phyloP scores from a whole-genome alignment of 2,329 filamentous ascomycete genomes.

The Herpotrichia juniperi region DNA sequence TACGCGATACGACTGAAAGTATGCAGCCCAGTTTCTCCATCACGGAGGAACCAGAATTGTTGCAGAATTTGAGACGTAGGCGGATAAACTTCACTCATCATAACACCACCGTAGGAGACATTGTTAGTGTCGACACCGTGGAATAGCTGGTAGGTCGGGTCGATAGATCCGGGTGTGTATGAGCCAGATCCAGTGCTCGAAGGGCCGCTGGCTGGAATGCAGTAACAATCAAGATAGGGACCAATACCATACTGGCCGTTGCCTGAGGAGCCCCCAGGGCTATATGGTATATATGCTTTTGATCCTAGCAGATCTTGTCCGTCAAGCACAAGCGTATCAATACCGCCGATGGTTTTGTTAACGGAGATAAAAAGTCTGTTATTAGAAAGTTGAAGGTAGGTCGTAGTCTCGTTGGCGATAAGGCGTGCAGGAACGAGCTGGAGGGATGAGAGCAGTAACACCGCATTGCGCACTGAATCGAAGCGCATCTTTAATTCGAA shows the following conservation, averaged over 20 bases:
- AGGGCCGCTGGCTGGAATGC: constrained; percentile 49
- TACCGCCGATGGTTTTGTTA: constrained; percentile 49
- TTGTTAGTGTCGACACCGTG: constrained; percentile 58
- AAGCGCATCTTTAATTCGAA: too few species aligned
- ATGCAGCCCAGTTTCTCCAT: constrained; percentile 68
- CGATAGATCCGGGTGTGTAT: constrained; percentile 63
- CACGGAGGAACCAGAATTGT: constrained; percentile 69
- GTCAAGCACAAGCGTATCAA: constrained; percentile 53
- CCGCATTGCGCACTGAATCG: too few species aligned
- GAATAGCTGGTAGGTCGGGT: constrained; percentile 58
- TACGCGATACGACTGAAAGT: constrained; percentile 67
- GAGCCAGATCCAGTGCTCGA: constrained; percentile 50
- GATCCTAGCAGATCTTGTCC: constrained; percentile 60
- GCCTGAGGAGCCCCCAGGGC: constrained; percentile 18
- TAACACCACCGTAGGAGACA: constrained; percentile 64
- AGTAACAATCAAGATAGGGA: constrained; percentile 69
- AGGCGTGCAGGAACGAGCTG: too few species aligned
- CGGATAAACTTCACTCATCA: constrained; percentile 65
- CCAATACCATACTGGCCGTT: constrained; percentile 56
- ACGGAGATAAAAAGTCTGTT: constrained; percentile 49
- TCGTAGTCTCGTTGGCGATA: too few species aligned
- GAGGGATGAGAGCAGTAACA: too few species aligned
- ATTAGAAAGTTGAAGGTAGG: too few species aligned
- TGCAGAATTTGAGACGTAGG: constrained; percentile 65
- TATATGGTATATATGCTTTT: constrained; percentile 18